Evolutionary conservation across 768 basidiomycete species (phyloP), one percentile per base, ranked within the genome.

Genomic region (Cystofilobasidium capitatum): DNA sequence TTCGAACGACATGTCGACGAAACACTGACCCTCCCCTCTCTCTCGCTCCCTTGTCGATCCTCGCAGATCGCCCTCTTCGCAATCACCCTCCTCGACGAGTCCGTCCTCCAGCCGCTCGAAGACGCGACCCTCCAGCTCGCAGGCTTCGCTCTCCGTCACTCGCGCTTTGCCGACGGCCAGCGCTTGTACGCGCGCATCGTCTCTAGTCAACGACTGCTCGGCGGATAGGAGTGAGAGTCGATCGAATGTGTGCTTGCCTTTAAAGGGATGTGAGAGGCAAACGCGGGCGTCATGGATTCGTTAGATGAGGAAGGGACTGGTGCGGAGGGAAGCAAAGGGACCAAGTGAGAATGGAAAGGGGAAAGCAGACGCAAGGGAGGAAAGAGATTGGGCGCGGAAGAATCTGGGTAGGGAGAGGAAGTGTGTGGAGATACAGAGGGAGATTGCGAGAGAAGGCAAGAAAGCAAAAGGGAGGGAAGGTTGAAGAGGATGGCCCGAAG

Each of bases 81-180:
- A 5, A 17, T 44, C n/a, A 26, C 42, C 13, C 39, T 65, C 35
- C 57, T 65, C 10, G 47, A 54, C 31, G 26, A 31, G 47, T 24
- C 9, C 33, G 29, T 29, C 35, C 51, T 51, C 55, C 39, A 31
- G 17, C 42, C 39, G 26, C 17, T 42, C 57, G 42, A 36, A 26
- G 55, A 58, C 7, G 39, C 49, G 13, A 42, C 64, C 14, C 14
- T 59, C 17, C 33, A 59, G 40, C 35, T 59, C n/a, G 40, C 58
- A 40, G 33, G 47, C 29, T 65, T 58, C 22, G 55, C 64, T 17
- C 40, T 65, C 12, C 64, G 58, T 26, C 31, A n/a, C 37, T 58
- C 64, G 14, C 54, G 64, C 26, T 65, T 65, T 31, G 24, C 54
- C 16, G 54, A 57, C 39, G 64, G 55, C 26, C 64, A 65, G 39